Conservation (phyloP, 106 monocot genomes). For the Xerophyta viscosa region DNA sequence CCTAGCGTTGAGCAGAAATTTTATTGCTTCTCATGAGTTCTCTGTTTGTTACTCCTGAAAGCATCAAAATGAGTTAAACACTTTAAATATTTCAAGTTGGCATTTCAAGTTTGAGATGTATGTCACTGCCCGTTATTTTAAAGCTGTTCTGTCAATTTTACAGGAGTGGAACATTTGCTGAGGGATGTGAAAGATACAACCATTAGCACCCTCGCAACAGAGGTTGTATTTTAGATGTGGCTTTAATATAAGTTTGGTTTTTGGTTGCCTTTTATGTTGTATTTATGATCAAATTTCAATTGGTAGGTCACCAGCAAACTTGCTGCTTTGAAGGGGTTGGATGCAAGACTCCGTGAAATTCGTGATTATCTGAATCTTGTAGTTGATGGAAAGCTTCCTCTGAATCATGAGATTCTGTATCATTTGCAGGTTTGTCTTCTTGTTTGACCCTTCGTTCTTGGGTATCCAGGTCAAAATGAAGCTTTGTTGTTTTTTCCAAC, state of each 20-base stretch:
- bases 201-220: slow-evolving; percentile 97
- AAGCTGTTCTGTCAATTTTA: neutral
- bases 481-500: too few species aligned
- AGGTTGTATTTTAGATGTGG: slow-evolving; percentile 28
- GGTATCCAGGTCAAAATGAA: too few species aligned
- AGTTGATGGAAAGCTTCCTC: slow-evolving; percentile 85
- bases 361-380: slow-evolving; percentile 82
- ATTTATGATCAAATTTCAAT: neutral
- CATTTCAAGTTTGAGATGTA: too few species aligned
- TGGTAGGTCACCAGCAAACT: slow-evolving; percentile 82
- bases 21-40: too few species aligned
- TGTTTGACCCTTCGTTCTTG: neutral
- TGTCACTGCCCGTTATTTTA: too few species aligned
- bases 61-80: too few species aligned
- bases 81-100: too few species aligned
- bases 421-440: slow-evolving; percentile 66
- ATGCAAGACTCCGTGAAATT: slow-evolving; percentile 89
- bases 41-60: too few species aligned
- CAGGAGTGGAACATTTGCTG: slow-evolving; percentile 95
- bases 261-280: neutral
- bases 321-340: slow-evolving; percentile 90
- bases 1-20: too few species aligned
- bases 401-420: slow-evolving; percentile 97
- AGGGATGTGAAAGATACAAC: slow-evolving; percentile 99
- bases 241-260: neutral